Conservation (phyloP, 2,329 filamentous ascomycete genomes). For the Talaromyces sp. region DNA sequence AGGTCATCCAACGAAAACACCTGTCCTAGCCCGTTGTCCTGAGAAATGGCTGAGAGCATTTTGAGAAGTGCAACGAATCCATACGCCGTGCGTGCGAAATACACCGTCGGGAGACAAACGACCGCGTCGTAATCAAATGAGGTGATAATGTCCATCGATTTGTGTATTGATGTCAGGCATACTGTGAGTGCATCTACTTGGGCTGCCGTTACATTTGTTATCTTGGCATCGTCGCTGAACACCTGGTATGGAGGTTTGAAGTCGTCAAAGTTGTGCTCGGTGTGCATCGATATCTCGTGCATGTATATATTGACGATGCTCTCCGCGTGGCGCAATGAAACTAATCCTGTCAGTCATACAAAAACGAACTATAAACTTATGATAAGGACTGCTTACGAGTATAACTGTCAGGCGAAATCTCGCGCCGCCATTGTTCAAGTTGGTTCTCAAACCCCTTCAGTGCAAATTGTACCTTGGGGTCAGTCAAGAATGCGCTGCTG, state of each 20-base stretch:
- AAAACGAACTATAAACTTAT: no score
- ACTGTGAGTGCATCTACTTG: slow-evolving; percentile 62
- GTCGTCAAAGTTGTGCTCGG: slow-evolving; percentile 53
- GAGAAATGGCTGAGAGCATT: slow-evolving; percentile 62
- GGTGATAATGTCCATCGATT: slow-evolving; percentile 60
- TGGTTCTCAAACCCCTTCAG: slow-evolving; percentile 61
- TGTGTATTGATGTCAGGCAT: slow-evolving; percentile 62
- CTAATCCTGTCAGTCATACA: slow-evolving; percentile 30
- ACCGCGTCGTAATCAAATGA: slow-evolving; percentile 54
- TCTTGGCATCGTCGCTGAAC: slow-evolving; percentile 19
- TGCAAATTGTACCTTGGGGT: slow-evolving; percentile 59
- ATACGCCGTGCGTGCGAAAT: slow-evolving; percentile 66
- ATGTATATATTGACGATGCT: slow-evolving; percentile 65
- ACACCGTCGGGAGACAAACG: slow-evolving; percentile 63
- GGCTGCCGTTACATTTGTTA: slow-evolving; percentile 42
- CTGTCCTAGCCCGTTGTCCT: slow-evolving; percentile 60
- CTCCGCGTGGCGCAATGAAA: slow-evolving; percentile 58
- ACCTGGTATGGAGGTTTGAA: slow-evolving; percentile 39
- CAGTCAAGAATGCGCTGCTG: slow-evolving; percentile 48
- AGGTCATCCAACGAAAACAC: slow-evolving; percentile 64
- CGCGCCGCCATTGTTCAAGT: slow-evolving; percentile 53
- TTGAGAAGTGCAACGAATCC: slow-evolving; percentile 68
- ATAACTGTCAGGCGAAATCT: slow-evolving; percentile 49
- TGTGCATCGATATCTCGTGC: slow-evolving; percentile 68
- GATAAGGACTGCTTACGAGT: slow-evolving; percentile 44